A percentile compares a stretch with the other conserved stretches of the same genome.
Evolutionary conservation across 495 filamentous ascomycete species (phyloP).

Genomic region (Penicillium bialowiezense): DNA sequence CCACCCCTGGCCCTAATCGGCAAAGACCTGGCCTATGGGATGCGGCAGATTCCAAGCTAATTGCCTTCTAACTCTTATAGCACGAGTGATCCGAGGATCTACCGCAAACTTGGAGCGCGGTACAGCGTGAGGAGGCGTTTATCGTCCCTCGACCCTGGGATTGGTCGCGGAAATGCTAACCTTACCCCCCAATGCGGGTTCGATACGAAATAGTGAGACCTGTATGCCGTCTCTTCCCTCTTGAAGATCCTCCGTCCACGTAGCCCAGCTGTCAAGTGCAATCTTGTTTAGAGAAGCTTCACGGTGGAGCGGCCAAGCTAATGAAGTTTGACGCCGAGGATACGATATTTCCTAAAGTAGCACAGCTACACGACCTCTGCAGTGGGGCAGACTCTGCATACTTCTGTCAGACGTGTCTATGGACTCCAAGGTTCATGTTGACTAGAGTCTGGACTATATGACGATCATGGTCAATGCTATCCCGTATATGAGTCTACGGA

Average conservation of each 20-base stretch:
- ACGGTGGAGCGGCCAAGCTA: neutral
- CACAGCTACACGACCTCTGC: neutral
- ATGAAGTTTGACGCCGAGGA: conserved; percentile 2
- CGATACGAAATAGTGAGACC: too few relatives aligned
- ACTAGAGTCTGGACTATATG: too few relatives aligned
- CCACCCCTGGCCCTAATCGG: neutral
- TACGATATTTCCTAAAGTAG: neutral
- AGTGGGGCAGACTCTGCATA: neutral
- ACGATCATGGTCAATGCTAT: too few relatives aligned
- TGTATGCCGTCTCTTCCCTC: too few relatives aligned
- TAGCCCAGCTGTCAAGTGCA: too few relatives aligned
- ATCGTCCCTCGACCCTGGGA: neutral
- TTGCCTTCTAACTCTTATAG: neutral
- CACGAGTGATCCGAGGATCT: neutral
- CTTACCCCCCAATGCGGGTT: neutral
- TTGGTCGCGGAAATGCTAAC: neutral
- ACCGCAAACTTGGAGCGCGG: neutral
- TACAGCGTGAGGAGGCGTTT: neutral
- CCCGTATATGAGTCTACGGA: too few relatives aligned
- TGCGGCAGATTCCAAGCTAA: neutral
- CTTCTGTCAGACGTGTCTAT: too few relatives aligned
- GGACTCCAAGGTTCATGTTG: too few relatives aligned
- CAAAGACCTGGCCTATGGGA: neutral
- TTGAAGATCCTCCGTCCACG: too few relatives aligned
- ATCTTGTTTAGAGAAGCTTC: neutral